These are phyloP conservation scores for Diaporthe amygdali DNA, from an alignment of 2,329 filamentous ascomycete genomes.

Conservation along the genomic window DNA sequence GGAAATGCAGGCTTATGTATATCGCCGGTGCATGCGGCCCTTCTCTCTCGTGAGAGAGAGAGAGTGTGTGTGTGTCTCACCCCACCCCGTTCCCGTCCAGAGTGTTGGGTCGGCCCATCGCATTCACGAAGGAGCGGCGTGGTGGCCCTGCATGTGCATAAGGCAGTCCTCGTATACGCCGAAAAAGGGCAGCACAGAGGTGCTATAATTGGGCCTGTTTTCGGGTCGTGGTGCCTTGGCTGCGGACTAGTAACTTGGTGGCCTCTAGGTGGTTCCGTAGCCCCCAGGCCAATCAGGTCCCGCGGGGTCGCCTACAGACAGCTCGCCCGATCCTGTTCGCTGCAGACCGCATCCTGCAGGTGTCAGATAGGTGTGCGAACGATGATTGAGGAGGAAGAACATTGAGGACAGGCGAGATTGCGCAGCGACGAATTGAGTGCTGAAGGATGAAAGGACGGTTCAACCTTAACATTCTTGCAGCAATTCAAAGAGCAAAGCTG, in stretches of 20 bases:
- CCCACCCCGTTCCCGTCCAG: not conserved
- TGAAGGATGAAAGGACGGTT: not conserved
- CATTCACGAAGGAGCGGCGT: not conserved
- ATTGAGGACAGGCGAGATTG: not conserved
- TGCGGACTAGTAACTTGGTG: not conserved
- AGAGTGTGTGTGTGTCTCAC: not conserved
- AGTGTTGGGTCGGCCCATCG: not conserved
- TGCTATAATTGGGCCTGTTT: conserved; percentile 12
- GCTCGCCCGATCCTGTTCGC: conserved; percentile 3
- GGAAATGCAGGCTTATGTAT: conserved; percentile 6
- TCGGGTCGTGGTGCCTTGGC: conserved; percentile 7
- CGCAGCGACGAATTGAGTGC: not conserved
- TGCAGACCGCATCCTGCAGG: conserved; percentile 17
- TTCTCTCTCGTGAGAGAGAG: not conserved
- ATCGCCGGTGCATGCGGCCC: not conserved
- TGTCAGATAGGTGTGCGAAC: not conserved
- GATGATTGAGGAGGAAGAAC: not conserved
- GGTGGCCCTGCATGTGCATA: conserved; percentile 12
- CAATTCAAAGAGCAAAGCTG: not conserved
- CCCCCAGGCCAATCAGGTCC: conserved; percentile 7
- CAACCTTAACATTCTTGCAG: not conserved
- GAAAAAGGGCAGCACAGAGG: not conserved
- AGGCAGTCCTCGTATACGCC: conserved; percentile 16
- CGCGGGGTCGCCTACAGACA: not conserved
- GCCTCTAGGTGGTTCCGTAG: not conserved